These are phyloP conservation scores for Tuctoria greenei DNA, from an alignment of 176 grass and related monocot genomes.

Conservation along the genomic window DNA sequence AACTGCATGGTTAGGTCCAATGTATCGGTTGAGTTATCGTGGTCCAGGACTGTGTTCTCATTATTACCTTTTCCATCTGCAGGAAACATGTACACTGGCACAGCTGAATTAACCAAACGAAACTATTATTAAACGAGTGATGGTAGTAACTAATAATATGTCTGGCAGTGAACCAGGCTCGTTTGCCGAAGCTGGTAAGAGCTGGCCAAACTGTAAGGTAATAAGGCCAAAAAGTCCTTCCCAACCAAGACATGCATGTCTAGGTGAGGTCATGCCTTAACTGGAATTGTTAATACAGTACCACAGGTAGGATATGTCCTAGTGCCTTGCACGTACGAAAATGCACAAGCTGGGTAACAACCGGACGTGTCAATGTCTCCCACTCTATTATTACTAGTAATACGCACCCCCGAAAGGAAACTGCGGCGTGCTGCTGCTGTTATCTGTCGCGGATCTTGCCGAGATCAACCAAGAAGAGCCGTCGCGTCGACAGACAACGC, in stretches of 20 bases:
- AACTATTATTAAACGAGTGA: background rate
- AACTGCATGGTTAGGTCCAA: conserved; percentile 24
- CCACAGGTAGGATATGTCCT: background rate
- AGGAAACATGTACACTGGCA: background rate
- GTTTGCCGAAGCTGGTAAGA: background rate
- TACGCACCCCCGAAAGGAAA: background rate
- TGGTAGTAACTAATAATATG: background rate
- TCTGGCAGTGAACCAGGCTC: background rate
- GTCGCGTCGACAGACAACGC: background rate
- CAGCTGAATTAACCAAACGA: background rate
- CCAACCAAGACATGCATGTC: background rate
- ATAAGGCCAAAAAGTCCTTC: no score
- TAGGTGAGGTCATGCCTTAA: background rate
- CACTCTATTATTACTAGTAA: no score
- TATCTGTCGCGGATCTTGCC: no score
- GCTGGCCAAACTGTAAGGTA: background rate
- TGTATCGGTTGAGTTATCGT: conserved; percentile 18
- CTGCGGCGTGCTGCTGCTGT: no score
- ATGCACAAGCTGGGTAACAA: background rate
- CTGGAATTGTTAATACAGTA: background rate
- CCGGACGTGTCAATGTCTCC: no score
- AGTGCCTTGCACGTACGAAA: background rate
- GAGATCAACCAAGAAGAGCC: background rate
- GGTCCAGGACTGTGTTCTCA: background rate
- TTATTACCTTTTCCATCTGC: background rate